Conservation (phyloP, 768 basidiomycete species). For the Naganishia friedmannii region DNA sequence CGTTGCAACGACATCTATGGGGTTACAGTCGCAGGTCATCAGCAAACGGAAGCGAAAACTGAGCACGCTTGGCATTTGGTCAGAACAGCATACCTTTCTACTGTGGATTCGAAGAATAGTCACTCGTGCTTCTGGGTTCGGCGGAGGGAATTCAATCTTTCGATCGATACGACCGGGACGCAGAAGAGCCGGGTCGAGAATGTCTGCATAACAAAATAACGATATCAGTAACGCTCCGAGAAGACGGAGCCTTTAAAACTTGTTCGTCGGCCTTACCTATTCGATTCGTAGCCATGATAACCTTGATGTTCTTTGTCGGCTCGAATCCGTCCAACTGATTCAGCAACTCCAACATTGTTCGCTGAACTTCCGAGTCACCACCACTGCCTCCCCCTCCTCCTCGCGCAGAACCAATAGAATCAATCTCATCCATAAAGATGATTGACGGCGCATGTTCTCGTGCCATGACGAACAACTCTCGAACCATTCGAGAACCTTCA, state of each 20-base stretch:
- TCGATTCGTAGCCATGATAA: conserved; percentile 74
- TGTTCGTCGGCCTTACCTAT: conserved; percentile 60
- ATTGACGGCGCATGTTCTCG: conserved; percentile 95
- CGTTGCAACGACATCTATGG: conserved; percentile 92
- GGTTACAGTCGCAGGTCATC: conserved; percentile 67
- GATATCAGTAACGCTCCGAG: neutral
- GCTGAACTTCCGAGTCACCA: conserved; percentile 83
- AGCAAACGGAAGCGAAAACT: neutral
- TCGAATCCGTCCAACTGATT: conserved; percentile 88
- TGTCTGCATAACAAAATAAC: conserved; percentile 60
- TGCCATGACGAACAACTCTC: conserved; percentile 97
- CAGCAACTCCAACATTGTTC: conserved; percentile 83
- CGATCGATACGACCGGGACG: conserved; percentile 92
- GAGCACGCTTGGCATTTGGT: neutral
- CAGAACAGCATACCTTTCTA: conserved; percentile 64
- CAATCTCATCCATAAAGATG: conserved; percentile 99
- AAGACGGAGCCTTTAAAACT: neutral
- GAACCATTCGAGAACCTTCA: conserved; percentile 92
- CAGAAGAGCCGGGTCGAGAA: conserved; percentile 86
- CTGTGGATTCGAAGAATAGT: conserved; percentile 97
- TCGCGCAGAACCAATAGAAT: conserved; percentile 89
- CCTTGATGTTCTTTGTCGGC: conserved; percentile 76
- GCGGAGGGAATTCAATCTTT: conserved; percentile 98
- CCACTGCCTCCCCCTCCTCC: conserved; percentile 70
- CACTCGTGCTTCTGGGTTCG: conserved; percentile 85